Evolutionary conservation across 257 asterid species (phyloP).

Genomic region (Verbena officinalis): DNA sequence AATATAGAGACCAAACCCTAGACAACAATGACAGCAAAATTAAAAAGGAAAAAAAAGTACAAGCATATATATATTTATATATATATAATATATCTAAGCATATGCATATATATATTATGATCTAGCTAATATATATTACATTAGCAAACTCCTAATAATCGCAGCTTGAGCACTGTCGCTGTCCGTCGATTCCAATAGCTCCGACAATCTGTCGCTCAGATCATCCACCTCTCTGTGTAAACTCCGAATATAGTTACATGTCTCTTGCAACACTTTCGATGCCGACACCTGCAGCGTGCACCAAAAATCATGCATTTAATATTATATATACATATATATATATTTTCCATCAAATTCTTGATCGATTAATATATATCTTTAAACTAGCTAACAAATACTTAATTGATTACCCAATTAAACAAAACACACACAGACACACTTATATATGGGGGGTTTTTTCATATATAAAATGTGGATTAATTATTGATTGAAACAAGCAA

Average conservation of each 20-base stretch:
- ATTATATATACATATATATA: no score
- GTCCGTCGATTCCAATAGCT: conserved; percentile 73
- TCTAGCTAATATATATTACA: conserved; percentile 37
- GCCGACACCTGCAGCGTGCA: conserved; percentile 58
- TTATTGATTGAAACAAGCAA: no score
- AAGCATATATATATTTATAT: no score
- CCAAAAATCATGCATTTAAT: no score
- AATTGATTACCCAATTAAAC: no score
- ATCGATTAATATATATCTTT: no score
- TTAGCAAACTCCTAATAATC: conserved; percentile 80
- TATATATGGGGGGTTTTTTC: no score
- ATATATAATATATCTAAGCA: conserved; percentile 5
- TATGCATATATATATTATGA: no score
- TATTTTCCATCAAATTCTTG: background rate
- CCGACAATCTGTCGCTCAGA: conserved; percentile 71
- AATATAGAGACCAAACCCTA: conserved; percentile 48
- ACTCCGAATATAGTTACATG: conserved; percentile 78
- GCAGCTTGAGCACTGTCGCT: conserved; percentile 83
- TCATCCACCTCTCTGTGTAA: conserved; percentile 87
- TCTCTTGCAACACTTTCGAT: conserved; percentile 84
- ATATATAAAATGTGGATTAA: no score
- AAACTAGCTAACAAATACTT: no score
- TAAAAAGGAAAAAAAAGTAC: conserved; percentile 12
- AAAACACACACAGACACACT: no score
- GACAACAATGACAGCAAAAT: conserved; percentile 12